Base-by-base conservation (phyloP, 2,329 filamentous ascomycete species). In the Aureobasidium mangrovei region DNA sequence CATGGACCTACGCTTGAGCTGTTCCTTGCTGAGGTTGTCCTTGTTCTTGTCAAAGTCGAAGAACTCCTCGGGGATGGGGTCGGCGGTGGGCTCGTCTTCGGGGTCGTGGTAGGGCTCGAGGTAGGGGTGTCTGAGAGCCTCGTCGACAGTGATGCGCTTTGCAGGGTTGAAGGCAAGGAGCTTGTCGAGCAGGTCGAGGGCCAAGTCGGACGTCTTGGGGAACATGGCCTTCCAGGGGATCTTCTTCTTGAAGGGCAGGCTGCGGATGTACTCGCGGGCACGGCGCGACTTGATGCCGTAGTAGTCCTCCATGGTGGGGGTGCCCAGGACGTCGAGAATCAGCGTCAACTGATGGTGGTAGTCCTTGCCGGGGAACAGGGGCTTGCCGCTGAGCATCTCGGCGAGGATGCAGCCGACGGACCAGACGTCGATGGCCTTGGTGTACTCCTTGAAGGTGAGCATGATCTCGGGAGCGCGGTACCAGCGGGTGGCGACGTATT, bases 1-100 rank as follows among this genome's bases (percentile, higher is more conserved):
- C 10, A 4, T 3, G 9, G 7, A 27, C 76, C 67, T 69, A 84
- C 93, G 81, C 79, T 97, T 97, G 71, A 98, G 74, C 74, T 98
- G 90, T 75, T 98, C 93, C 76, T 98, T 98, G 77, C 87, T 96
- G 67, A 98, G 75, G 65, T 86, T 93, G 72, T 98, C 93, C 83
- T 98, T 98, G 79, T 97, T 95, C 81, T 96, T 96, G 74, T 98
- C 93, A 72, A 98, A 98, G 73, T 98, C 93, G 70, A 98, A 98
- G 78, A 98, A 98, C 70, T 95, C 91, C 71, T 97, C 91, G 26
- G 93, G 93, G 65, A 98, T 98, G 26, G 93, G 91, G 41, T 91
- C 88, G 18, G 93, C 93, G 9, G 89, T 96, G 47, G 93, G 93
- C 79, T 98, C 93, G 69, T 98, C 93, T 68, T 97, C 93, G 5